A percentile compares a stretch with the other conserved stretches of the same genome.
Conservation (phyloP, 2,329 filamentous ascomycete genomes). For the Chaetomium strumarium region DNA sequence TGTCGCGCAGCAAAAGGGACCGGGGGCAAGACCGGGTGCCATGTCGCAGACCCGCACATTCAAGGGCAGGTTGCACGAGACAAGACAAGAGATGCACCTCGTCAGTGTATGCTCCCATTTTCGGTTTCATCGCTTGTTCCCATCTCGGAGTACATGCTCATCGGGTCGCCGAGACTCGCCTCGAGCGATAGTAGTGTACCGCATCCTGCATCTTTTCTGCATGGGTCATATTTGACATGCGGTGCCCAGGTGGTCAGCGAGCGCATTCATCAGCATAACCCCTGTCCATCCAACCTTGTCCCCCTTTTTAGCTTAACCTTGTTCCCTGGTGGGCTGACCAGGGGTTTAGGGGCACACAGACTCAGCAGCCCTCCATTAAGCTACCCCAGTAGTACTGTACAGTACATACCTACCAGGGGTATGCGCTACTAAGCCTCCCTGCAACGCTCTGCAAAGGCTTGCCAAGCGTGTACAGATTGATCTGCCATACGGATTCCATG, state of each 20-base stretch:
- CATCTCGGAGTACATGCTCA: no score
- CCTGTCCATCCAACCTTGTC: not conserved
- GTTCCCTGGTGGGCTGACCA: not conserved
- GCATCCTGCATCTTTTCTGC: no score
- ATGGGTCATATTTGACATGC: no score
- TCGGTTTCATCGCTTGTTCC: no score
- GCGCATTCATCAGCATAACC: no score
- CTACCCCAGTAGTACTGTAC: not conserved
- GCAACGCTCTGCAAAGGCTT: slow-evolving; percentile 14
- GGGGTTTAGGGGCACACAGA: not conserved
- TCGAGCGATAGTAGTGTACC: no score
- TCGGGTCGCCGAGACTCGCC: no score
- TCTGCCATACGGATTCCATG: slow-evolving; percentile 17
- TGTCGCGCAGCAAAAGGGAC: not conserved
- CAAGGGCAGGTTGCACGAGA: no score
- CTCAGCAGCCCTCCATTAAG: not conserved
- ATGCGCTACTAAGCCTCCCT: slow-evolving; percentile 21
- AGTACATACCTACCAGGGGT: not conserved
- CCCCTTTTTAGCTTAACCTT: not conserved
- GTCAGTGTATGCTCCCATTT: no score
- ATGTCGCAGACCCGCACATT: no score
- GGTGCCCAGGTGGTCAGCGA: no score
- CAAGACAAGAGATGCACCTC: no score
- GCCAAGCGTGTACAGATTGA: slow-evolving; percentile 18
- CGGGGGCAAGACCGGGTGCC: not conserved